Evolutionary conservation across 768 basidiomycete species (phyloP).

Genomic region (Auricularia auricula-judae): DNA sequence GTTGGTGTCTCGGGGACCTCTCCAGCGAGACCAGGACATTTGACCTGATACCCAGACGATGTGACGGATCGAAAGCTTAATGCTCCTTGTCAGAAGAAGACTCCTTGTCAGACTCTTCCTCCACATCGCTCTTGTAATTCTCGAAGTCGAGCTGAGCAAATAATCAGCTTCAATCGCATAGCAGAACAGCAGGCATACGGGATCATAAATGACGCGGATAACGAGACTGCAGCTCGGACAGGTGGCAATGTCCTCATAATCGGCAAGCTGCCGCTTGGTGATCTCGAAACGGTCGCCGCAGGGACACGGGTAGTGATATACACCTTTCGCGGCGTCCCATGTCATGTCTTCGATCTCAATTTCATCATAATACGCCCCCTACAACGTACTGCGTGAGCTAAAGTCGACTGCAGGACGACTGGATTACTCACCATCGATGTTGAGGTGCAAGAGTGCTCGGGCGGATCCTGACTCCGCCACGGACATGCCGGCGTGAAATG

Average conservation of each 20-base stretch:
- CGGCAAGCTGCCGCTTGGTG: constrained; percentile 65
- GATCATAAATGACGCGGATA: constrained; percentile 88
- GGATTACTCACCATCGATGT: neutral
- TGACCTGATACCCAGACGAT: no score
- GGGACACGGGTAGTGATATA: constrained; percentile 95
- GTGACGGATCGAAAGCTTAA: no score
- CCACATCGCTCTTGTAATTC: neutral
- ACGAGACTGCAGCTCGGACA: constrained; percentile 95
- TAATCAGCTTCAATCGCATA: neutral
- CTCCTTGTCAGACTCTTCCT: neutral
- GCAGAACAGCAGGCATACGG: constrained; percentile 41
- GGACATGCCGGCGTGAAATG: neutral
- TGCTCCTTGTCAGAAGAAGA: neutral
- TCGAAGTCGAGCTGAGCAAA: neutral
- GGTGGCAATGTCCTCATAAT: constrained; percentile 89
- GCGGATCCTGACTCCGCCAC: neutral
- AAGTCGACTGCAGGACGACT: neutral
- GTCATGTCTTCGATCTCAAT: constrained; percentile 95
- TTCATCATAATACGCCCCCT: constrained; percentile 88
- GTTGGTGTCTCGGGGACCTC: no score
- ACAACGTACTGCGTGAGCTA: neutral
- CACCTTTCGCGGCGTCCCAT: constrained; percentile 71
- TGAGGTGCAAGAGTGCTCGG: neutral
- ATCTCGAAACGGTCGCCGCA: constrained; percentile 99
- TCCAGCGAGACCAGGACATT: no score